A percentile compares a stretch with the other conserved stretches of the same genome.
Evolutionary conservation across 352 stramenopile genomes (phyloP).

Genomic region (Elongisporangium prolatum): DNA sequence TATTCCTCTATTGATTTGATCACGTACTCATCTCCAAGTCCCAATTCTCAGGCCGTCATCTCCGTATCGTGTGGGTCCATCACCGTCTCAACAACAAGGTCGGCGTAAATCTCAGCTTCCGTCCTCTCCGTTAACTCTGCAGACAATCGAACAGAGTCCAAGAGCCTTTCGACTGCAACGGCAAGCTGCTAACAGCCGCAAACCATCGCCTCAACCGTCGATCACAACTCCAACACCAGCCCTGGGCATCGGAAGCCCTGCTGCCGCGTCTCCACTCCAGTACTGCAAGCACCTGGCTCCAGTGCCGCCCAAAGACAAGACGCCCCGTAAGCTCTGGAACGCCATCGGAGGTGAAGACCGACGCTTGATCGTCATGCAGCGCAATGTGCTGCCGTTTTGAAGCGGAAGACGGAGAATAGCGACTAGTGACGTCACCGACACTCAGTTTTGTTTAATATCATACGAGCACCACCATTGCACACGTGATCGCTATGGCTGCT

Average conservation of each 20-base stretch:
- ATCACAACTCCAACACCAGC: background rate
- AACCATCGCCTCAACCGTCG: background rate
- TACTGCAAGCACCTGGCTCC: slow-evolving; percentile 61
- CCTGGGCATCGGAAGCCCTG: slow-evolving; percentile 15
- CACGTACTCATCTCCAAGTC: slow-evolving; percentile 3
- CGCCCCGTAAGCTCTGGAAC: slow-evolving; percentile 71
- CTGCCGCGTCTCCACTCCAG: slow-evolving; percentile 18
- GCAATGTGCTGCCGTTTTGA: slow-evolving; percentile 27
- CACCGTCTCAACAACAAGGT: slow-evolving; percentile 12
- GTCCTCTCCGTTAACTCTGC: slow-evolving; percentile 14
- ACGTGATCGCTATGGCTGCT: background rate
- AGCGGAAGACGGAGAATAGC: background rate
- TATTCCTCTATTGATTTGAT: background rate
- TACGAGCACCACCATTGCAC: background rate
- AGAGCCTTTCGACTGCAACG: slow-evolving; percentile 3
- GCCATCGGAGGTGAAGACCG: slow-evolving; percentile 71
- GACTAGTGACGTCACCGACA: background rate
- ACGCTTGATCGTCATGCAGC: slow-evolving; percentile 61
- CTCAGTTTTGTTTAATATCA: background rate
- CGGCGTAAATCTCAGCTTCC: slow-evolving; percentile 17
- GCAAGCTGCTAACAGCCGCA: background rate
- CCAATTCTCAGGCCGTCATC: slow-evolving; percentile 18
- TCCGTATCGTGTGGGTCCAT: slow-evolving; percentile 22
- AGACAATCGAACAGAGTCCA: slow-evolving; percentile 20
- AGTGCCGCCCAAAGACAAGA: slow-evolving; percentile 51